These are phyloP conservation scores for Ceratobasidium sp. DNA, from an alignment of 1,284 basidiomycete genomes.

Conservation along the genomic window DNA sequence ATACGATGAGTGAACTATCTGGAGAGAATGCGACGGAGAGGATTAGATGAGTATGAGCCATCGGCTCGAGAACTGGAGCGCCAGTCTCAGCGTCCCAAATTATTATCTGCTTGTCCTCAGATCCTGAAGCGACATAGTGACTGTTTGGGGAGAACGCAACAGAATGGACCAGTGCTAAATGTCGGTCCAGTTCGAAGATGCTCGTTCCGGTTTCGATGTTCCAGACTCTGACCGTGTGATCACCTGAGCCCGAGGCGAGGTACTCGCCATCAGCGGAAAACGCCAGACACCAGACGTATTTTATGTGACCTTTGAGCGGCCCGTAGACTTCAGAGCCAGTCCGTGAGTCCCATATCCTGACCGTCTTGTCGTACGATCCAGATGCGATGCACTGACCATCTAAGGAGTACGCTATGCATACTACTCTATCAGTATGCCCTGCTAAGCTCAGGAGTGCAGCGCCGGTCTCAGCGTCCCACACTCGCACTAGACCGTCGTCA, in stretches of 20 bases:
- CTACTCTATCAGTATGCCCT: background rate
- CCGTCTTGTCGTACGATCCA: background rate
- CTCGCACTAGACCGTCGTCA: background rate
- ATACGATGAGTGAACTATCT: background rate
- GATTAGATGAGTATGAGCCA: background rate
- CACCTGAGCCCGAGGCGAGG: background rate
- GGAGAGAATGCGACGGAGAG: background rate
- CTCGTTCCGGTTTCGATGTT: background rate
- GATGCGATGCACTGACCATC: background rate
- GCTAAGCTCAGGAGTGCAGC: background rate
- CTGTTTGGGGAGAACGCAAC: slow-evolving; percentile 18
- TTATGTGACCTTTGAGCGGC: background rate
- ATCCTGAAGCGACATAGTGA: background rate
- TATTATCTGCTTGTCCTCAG: background rate
- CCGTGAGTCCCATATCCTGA: background rate
- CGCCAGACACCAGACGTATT: background rate
- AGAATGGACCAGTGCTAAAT: background rate
- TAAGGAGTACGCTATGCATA: background rate
- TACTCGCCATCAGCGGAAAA: background rate
- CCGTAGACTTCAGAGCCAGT: background rate
- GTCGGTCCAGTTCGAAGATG: background rate
- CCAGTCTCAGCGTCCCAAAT: background rate
- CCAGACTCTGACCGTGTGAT: background rate
- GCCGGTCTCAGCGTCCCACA: slow-evolving; percentile 11
- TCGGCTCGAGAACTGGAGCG: background rate